Evolutionary conservation across 2,329 filamentous ascomycete genomes (phyloP).

Genomic region (Blastomyces parvus): DNA sequence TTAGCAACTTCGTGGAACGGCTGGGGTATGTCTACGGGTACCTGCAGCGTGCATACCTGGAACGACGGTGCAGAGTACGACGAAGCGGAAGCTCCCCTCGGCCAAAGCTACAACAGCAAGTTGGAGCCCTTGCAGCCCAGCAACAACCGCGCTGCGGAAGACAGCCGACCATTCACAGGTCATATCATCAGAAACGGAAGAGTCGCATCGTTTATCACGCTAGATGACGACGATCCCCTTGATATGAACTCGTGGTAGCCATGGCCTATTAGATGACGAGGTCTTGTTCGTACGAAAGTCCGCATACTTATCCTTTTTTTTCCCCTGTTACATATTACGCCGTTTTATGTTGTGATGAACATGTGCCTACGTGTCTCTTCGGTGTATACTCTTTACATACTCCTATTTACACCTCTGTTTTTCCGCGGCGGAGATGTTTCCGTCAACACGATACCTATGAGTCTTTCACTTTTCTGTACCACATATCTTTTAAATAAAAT

Average conservation of each 20-base stretch:
- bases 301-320: neutral
- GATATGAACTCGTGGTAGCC: neutral
- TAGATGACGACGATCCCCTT: conserved; percentile 1
- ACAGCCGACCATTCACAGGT: neutral
- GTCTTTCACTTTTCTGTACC: neutral
- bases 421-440: neutral
- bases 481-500: neutral
- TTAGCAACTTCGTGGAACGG: conserved; percentile 76
- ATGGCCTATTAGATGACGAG: neutral
- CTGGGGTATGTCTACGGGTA: conserved; percentile 61
- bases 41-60: conserved; percentile 68
- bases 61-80: conserved; percentile 44
- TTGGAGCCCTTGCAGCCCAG: conserved; percentile 5
- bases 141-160: neutral
- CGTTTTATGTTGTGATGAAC: neutral
- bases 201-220: neutral
- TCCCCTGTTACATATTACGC: no score
- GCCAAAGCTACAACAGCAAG: conserved; percentile 12
- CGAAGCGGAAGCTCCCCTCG: conserved; percentile 12
- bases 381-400: neutral
- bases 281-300: neutral
- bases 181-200: neutral
- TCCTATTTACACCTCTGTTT: neutral
- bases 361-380: neutral
- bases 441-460: neutral